Conservation (phyloP, 108 stramenopile species). For the Nitzschia palea region DNA sequence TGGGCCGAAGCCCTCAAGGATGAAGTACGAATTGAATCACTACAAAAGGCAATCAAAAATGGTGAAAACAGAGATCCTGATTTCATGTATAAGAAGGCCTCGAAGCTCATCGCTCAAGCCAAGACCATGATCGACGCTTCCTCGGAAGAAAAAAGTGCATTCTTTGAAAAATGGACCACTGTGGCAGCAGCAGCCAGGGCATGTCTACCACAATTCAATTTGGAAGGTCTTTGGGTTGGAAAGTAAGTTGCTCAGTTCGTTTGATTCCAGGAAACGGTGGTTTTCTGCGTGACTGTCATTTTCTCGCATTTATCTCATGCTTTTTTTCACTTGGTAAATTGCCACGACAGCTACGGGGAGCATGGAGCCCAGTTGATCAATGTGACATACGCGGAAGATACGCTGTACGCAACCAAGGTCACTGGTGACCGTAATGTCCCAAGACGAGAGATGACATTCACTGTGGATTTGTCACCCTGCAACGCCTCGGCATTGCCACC, state of each 20-base stretch:
- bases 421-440: constrained; percentile 81
- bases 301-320: not conserved
- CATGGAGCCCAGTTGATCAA: constrained; percentile 65
- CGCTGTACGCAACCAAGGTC: constrained; percentile 71
- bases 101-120: constrained; percentile 35
- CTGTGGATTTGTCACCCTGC: constrained; percentile 50
- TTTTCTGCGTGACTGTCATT: no score
- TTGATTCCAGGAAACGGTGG: no score
- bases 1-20: constrained; percentile 43
- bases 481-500: constrained; percentile 40
- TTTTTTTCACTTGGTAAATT: no score
- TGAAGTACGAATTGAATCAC: constrained; percentile 12
- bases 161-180: constrained; percentile 26
- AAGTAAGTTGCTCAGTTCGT: constrained; percentile 52
- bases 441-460: constrained; percentile 67
- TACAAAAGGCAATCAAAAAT: constrained; percentile 24
- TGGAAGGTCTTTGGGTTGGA: constrained; percentile 86
- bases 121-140: constrained; percentile 39
- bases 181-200: constrained; percentile 39
- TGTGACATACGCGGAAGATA: constrained; percentile 76
- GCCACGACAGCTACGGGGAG: constrained; percentile 69
- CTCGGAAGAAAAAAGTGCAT: constrained; percentile 36
- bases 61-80: constrained; percentile 46
- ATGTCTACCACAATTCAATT: constrained; percentile 65
- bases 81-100: constrained; percentile 41